Base-by-base conservation (phyloP, 2,329 filamentous ascomycete species). In the Phyllosticta citribraziliensis region DNA sequence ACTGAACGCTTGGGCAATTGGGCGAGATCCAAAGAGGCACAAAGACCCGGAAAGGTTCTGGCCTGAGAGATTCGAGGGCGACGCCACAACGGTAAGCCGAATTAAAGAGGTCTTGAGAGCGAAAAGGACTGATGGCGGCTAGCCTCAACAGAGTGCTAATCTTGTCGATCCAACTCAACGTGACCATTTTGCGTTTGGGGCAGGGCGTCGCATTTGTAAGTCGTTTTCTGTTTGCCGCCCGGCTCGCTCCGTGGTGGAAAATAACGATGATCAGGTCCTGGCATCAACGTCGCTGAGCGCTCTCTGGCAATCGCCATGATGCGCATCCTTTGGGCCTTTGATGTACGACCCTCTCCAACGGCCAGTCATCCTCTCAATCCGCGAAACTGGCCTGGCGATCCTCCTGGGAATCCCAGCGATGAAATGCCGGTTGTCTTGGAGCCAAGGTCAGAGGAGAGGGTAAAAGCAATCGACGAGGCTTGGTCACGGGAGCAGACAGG, bases 41-140 rank as follows among this genome's bases (percentile, higher is more conserved):
- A n/a, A n/a, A n/a, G n/a, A n/a, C n/a, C n/a, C n/a, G n/a, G n/a
- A n/a, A n/a, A n/a, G n/a, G n/a, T n/a, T n/a, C n/a, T n/a, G n/a
- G n/a, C n/a, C n/a, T n/a, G n/a, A n/a, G n/a, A 71, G 78, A 2
- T 79, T 73, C 57, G 47, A 62, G 11, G 68, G 68, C 55, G 66
- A 74, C 54, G 58, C 64, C 40, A 65, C 67, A 17, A 65, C 63
- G 5, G 33, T n/a, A 47, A 6, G 35, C 12, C 5, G 35, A 17
- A 5, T 3, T 12, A 14, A 47, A 17, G 12, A 6, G 12, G 3
- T 6, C 2, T 14, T 17, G 35, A 6, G 12, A 47, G 12, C 12
- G 12, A 47, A 3, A 3, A 2, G n/a, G 14, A n/a, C 35, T 47
- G 12, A 47, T 17, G 5, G 12, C 2, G 14, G 14, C 12, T 3